Base-by-base conservation (phyloP, 345 rosid species). In the Cardamine occulta region DNA sequence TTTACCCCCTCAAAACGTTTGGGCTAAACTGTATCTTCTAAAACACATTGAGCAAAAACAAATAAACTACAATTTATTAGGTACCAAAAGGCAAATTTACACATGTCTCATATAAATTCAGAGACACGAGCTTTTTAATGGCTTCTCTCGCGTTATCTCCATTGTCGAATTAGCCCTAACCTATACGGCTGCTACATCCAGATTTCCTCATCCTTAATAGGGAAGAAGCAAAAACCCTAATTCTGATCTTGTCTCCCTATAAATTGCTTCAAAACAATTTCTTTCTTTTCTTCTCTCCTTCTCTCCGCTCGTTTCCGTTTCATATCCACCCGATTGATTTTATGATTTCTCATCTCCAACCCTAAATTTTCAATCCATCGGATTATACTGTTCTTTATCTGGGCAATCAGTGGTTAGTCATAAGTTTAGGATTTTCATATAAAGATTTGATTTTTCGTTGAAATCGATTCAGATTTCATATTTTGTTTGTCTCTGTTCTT, bases 181-280 rank as follows among this genome's bases (percentile, higher is more conserved):
- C 68, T 60, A 68, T 68, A 75, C 74, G 74, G 79, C 74, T 76
- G 74, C 74, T 31, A 19, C 64, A 39, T 57, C 51, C 79, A 68
- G 70, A 76, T 61, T 76, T 61, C 74, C 74, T 68, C 80, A 62
- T 75, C 69, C 40, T 68, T 19, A 8, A 7, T 23, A 62, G 17
- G 7, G 34, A 37, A 21, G 29, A 69, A 66, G 12, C 23, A 26
- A 57, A 74, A 66, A 35, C 67, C 78, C 66, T 65, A 34, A 73
- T 42, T 31, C 40, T 5, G 29, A 53, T 64, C 44, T 52, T 21
- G 18, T 61, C 10, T 4, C 28, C 59, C 0, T 54, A 68, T 13
- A 31, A 18, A 58, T 17, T 28, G 23, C 31, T 70, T n/a, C 62
- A 11, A 34, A 29, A 40, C 23, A 4, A 21, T n/a, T 44, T 44